Percentiles rank a stretch among this genome's conserved stretches.
phyloP scores from a whole-genome alignment of 2,329 filamentous ascomycete genomes.

The Scedosporium boydii region DNA sequence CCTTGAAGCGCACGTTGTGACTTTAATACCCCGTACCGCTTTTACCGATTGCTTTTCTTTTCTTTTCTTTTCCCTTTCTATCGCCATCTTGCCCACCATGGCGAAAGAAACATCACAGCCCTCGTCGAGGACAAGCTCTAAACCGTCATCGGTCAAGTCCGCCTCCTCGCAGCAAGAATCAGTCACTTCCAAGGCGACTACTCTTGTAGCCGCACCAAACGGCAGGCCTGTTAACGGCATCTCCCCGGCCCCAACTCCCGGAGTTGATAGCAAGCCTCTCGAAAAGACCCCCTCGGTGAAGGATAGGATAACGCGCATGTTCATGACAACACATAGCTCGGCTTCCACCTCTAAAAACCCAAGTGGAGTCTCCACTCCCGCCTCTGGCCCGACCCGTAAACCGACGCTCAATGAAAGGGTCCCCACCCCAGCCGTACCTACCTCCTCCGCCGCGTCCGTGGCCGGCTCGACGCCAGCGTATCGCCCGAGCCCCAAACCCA shows the following conservation, averaged over 20 bases:
- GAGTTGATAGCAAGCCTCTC: conserved; percentile 14
- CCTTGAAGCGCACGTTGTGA: not conserved
- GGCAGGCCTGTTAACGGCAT: conserved; percentile 22
- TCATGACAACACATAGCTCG: conserved; percentile 45
- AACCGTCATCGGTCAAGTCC: conserved; percentile 35
- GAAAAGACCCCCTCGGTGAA: conserved; percentile 52
- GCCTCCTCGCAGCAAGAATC: conserved; percentile 29
- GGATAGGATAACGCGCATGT: conserved; percentile 56
- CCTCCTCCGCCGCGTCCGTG: conserved; percentile 17
- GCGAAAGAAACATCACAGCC: not conserved
- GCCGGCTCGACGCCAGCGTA: conserved; percentile 19
- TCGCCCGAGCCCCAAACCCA: conserved; percentile 12
- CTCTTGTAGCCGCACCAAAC: conserved; percentile 29
- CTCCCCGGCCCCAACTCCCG: conserved; percentile 7
- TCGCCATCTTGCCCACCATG: not conserved
- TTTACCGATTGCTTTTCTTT: not conserved
- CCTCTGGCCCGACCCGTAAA: conserved; percentile 33
- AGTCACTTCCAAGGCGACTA: conserved; percentile 32
- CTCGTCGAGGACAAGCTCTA: conserved; percentile 26
- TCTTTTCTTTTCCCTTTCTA: not conserved
- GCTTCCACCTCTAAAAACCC: conserved; percentile 16
- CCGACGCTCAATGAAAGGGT: conserved; percentile 31
- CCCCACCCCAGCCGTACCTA: conserved; percentile 11
- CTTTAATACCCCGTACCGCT: not conserved
- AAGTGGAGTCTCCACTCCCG: conserved; percentile 20